Evolutionary conservation across 805 yeast genomes (phyloP), one percentile per base, ranked within the genome.

Genomic region (Lachancea cidri): DNA sequence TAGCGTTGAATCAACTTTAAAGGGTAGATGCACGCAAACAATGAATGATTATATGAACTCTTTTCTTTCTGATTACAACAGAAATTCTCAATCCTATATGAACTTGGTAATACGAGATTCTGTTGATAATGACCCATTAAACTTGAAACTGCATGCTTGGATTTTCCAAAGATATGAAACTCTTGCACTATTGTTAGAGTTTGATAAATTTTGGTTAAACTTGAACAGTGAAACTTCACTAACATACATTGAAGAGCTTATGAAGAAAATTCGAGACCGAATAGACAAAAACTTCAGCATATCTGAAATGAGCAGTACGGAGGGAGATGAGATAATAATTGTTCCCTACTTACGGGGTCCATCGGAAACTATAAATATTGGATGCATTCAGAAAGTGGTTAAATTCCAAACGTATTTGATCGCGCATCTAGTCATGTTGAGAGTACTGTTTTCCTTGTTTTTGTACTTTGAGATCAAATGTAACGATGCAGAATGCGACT

Each of bases 1-100:
- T 17, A 53, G 55, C 20, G 44, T 53, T 20, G 65, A 60, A 41
- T 51, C 65, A 2, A 53, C 57, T 17, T 37, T 59, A 19, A 58
- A 59, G 36, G 65, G 64, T 5, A 56, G 64, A 44, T 52, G 56
- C 36, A 58, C 61, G 33, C 33, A 38, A 29, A 19, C 37, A 14
- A 25, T 32, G 35, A 32, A 16, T 7, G 32, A 29, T n/a, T 17
- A 20, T 20, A 33, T 15, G 25, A 29, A 33, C 15, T 38, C 42
- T 4, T 20, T 33, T 25, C 27, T 17, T 14, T 15, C 35, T 4
- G 9, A n/a, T 8, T 5, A 18, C 22, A 19, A 22, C 22, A 14
- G 7, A 8, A 19, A n/a, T 4, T 15, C 41, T 6, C 20, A 30
- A 14, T 17, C 35, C 9, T 31, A 16, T 14, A 38, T 38, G 41